Conservation (phyloP, 306 rosid genomes). For the Rosa persica region DNA sequence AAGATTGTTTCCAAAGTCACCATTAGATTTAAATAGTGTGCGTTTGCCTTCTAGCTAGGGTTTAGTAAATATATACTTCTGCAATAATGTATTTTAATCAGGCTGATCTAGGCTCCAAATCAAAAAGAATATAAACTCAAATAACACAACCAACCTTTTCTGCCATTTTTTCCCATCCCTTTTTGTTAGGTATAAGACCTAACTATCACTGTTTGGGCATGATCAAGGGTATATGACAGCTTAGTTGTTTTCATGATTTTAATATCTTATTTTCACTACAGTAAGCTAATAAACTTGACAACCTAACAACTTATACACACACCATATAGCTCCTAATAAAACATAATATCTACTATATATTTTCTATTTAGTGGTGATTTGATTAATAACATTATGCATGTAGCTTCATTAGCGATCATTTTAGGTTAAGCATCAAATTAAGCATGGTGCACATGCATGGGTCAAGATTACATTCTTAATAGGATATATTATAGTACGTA, state of each 20-base stretch:
- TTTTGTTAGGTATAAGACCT: conserved; percentile 40
- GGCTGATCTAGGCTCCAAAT: background rate
- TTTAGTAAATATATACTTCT: background rate
- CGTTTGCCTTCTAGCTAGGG: no score
- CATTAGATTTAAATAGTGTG: background rate
- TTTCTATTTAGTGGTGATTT: background rate
- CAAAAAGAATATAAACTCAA: background rate
- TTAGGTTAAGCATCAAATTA: conserved; percentile 19
- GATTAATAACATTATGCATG: background rate
- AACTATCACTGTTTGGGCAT: conserved; percentile 38
- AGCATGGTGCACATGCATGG: conserved; percentile 45
- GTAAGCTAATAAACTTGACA: conserved; percentile 8
- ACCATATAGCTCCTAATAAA: no score
- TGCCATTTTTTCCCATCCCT: background rate
- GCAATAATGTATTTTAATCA: background rate
- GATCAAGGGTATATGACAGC: conserved; percentile 16
- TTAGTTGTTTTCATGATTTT: conserved; percentile 28
- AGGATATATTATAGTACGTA: conserved; percentile 1
- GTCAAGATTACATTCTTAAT: conserved; percentile 33
- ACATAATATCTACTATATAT: no score
- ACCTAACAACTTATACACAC: conserved; percentile 10
- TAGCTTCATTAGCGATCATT: conserved; percentile 7
- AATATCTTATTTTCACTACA: background rate
- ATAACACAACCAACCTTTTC: conserved; percentile 8
- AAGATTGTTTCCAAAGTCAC: conserved; percentile 1